Evolutionary conservation across 768 basidiomycete genomes (phyloP).

Genomic region (Kwoniella bestiolae): DNA sequence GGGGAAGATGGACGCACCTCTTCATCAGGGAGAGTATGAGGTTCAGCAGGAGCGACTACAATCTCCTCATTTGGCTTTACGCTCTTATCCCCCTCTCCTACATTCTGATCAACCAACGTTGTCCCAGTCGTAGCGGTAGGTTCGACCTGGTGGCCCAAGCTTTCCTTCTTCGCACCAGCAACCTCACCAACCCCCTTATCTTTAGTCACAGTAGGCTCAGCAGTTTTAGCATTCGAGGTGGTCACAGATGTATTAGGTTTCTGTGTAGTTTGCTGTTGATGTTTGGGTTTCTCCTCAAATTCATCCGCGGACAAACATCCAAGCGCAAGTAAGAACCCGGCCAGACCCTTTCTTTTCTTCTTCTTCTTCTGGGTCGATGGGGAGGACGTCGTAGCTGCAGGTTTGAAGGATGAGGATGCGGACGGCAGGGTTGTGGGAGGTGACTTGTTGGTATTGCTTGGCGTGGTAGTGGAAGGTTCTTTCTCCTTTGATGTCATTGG

Average conservation of each 20-base stretch:
- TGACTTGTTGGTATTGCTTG: neutral
- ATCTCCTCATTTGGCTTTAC: constrained; percentile 28
- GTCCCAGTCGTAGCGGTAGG: constrained; percentile 20
- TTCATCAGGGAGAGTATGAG: constrained; percentile 63
- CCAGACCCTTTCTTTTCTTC: constrained; percentile 43
- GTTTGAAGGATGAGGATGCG: constrained; percentile 14
- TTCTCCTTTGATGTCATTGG: constrained; percentile 6
- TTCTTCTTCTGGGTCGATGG: constrained; percentile 44
- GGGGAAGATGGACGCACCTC: constrained; percentile 59
- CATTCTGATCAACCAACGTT: constrained; percentile 19
- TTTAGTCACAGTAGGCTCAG: neutral
- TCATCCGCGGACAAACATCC: constrained; percentile 50
- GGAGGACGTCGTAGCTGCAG: constrained; percentile 16
- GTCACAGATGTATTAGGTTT: constrained; percentile 12
- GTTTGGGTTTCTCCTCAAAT: constrained; percentile 43
- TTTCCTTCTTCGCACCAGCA: neutral
- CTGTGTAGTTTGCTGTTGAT: constrained; percentile 14
- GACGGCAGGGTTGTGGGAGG: neutral
- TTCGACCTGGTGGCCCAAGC: constrained; percentile 17
- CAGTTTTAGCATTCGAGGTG: constrained; percentile 7
- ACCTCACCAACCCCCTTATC: neutral
- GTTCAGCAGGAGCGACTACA: constrained; percentile 38
- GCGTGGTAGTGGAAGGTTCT: constrained; percentile 1
- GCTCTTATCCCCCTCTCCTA: constrained; percentile 11
- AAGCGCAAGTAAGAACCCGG: constrained; percentile 44